Evolutionary conservation across 371 early-diverging fungal species (phyloP).

Genomic region (Mortierella sp.): DNA sequence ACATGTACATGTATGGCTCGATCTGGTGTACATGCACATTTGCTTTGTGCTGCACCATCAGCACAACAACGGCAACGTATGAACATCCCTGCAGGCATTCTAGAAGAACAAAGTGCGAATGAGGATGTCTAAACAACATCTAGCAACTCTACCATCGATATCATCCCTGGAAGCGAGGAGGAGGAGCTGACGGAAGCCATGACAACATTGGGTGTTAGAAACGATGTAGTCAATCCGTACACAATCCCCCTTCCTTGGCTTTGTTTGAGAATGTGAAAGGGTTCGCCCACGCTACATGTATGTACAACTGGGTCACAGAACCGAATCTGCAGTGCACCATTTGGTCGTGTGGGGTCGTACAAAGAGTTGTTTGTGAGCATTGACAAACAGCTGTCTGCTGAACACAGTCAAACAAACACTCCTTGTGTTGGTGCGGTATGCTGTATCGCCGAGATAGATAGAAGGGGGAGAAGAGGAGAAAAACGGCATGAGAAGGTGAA

Average conservation of each 20-base stretch:
- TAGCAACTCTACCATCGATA: too few species aligned
- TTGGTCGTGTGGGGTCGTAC: conserved; percentile 26
- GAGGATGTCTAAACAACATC: too few species aligned
- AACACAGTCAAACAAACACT: neutral
- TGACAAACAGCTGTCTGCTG: neutral
- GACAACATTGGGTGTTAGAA: neutral
- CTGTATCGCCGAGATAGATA: neutral
- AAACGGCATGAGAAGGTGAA: too few species aligned
- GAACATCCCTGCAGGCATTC: too few species aligned
- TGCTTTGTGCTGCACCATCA: too few species aligned
- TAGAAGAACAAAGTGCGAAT: too few species aligned
- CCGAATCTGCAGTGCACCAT: neutral
- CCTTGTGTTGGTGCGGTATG: neutral
- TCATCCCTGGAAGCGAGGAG: too few species aligned
- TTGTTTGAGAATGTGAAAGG: neutral
- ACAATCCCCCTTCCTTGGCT: neutral
- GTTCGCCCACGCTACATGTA: conserved; percentile 1
- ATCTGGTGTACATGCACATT: too few species aligned
- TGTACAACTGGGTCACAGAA: neutral
- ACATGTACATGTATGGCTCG: too few species aligned
- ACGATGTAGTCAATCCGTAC: neutral
- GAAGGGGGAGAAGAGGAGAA: neutral
- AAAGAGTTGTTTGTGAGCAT: neutral
- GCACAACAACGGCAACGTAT: too few species aligned
- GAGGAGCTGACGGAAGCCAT: neutral